A percentile compares a stretch with the other conserved stretches of the same genome.
phyloP scores from a whole-genome alignment of 768 basidiomycete species.

The Tulasnella sp. region DNA sequence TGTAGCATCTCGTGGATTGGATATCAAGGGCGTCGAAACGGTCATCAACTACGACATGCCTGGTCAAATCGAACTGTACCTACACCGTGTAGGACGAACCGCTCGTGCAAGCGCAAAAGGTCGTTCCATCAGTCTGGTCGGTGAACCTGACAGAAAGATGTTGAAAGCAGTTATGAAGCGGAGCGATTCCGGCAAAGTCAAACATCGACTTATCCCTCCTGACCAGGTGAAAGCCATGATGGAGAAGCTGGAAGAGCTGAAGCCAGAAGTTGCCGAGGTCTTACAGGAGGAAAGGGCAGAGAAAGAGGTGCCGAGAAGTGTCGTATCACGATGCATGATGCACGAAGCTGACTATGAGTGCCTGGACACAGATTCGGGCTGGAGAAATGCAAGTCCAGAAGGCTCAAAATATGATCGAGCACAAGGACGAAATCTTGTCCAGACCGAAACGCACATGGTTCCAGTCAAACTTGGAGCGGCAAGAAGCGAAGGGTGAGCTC shows the following conservation, averaged over 20 bases:
- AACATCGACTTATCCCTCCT: slow-evolving; percentile 80
- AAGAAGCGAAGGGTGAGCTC: slow-evolving; percentile 65
- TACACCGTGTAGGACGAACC: slow-evolving; percentile 95
- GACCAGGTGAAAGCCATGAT: slow-evolving; percentile 71
- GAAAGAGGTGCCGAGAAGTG: slow-evolving; percentile 61
- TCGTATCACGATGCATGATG: slow-evolving; percentile 28
- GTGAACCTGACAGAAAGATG: slow-evolving; percentile 94
- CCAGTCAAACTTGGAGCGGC: slow-evolving; percentile 81
- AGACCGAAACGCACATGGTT: slow-evolving; percentile 99
- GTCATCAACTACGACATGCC: slow-evolving; percentile 99
- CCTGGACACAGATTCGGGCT: slow-evolving; percentile 58
- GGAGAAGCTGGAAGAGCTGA: slow-evolving; percentile 63
- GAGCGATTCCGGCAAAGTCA: slow-evolving; percentile 73
- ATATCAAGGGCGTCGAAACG: slow-evolving; percentile 96
- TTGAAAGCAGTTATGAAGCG: slow-evolving; percentile 94
- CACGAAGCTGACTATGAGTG: neutral
- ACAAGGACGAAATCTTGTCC: slow-evolving; percentile 86
- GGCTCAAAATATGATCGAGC: slow-evolving; percentile 92
- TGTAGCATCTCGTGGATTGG: slow-evolving; percentile 89
- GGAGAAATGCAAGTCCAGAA: slow-evolving; percentile 97
- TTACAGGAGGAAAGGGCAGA: slow-evolving; percentile 93
- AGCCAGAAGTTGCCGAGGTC: slow-evolving; percentile 72
- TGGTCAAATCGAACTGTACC: slow-evolving; percentile 82
- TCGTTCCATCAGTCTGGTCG: slow-evolving; percentile 93
- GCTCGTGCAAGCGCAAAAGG: slow-evolving; percentile 92